Evolutionary conservation across 2,329 filamentous ascomycete genomes (phyloP), one percentile per base, ranked within the genome.

Genomic region (Epichloe bromicola): DNA sequence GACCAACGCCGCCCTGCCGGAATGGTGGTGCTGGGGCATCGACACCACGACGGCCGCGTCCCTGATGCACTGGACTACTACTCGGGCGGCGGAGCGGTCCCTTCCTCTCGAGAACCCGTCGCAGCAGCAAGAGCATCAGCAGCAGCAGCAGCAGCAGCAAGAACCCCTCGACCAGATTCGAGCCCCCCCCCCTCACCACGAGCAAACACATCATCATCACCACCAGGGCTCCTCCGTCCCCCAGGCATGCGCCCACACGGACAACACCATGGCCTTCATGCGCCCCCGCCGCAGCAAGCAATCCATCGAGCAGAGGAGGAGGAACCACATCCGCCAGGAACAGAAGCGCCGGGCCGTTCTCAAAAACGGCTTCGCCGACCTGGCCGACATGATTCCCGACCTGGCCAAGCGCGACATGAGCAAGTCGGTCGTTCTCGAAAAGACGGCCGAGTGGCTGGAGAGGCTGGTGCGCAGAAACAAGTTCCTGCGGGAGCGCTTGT

Each of bases 261-360:
- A n/a, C 37, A 7, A 26, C 46, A 36, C 8, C 38, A 23, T 41
- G 26, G 17, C 47, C 17, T 49, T 49, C 19, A 7, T 41, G 6
- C 47, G 39, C 7, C 47, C 47, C 37, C 47, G 38, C 12, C 47
- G 47, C n/a, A 26, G 47, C 17, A 49, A 42, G n/a, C 47, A 41
- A 20, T 49, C 47, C 2, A 30, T 36, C 11, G 47, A 49, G 26
- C 37, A 49, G 26, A 39, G 47, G 7, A 11, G 47, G 10, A 30
- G 37, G 14, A 49, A 49, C 47, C 47, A 49, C 39, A 49, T 49
- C 39, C 47, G 34, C n/a, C 47, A 49, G 20, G 47, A 49, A 26
- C 47, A 49, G 14, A 39, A 30, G 14, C 47, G 47, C 10, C 37
- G 47, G 11, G 47, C 47, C 37, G 14, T 49, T 23, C 23, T 49